Percentiles rank a stretch among this genome's conserved stretches.
phyloP scores from a whole-genome alignment of 768 basidiomycete species.

The Coprinopsis sp. region DNA sequence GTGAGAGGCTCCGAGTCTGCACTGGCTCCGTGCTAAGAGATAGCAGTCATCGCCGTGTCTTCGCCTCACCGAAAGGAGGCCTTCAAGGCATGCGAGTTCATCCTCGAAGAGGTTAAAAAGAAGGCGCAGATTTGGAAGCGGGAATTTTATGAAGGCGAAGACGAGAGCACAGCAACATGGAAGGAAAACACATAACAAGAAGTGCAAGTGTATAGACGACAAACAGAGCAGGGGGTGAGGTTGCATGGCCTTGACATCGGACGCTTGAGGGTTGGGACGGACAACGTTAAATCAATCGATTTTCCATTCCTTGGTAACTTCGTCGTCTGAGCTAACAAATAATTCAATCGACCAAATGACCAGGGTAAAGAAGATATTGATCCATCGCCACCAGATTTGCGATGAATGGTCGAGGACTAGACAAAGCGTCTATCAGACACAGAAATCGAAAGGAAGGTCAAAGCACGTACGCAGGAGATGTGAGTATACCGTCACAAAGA shows the following conservation, averaged over 20 bases:
- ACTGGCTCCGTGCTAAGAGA: slow-evolving; percentile 1
- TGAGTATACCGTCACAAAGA: slow-evolving; percentile 85
- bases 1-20: slow-evolving; percentile 19
- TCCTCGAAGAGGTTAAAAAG: slow-evolving; percentile 82
- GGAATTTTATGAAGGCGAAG: slow-evolving; percentile 76
- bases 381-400: slow-evolving; percentile 94
- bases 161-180: slow-evolving; percentile 62
- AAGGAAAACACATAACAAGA: slow-evolving; percentile 49
- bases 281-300: slow-evolving; percentile 50
- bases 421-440: slow-evolving; percentile 4
- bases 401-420: slow-evolving; percentile 82
- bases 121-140: slow-evolving; percentile 90
- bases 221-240: neutral
- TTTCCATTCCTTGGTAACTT: slow-evolving; percentile 67
- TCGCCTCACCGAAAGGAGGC: slow-evolving; percentile 82
- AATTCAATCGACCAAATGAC: slow-evolving; percentile 81
- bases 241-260: too few species aligned
- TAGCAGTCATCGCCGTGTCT: slow-evolving; percentile 70
- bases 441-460: neutral
- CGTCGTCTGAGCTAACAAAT: slow-evolving; percentile 71
- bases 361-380: slow-evolving; percentile 83
- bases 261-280: too few species aligned
- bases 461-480: slow-evolving; percentile 66
- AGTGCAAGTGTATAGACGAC: slow-evolving; percentile 7
- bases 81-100: slow-evolving; percentile 72